phyloP scores from a whole-genome alignment of 176 grass and related monocot genomes.

The Triticum dicoccoides region DNA sequence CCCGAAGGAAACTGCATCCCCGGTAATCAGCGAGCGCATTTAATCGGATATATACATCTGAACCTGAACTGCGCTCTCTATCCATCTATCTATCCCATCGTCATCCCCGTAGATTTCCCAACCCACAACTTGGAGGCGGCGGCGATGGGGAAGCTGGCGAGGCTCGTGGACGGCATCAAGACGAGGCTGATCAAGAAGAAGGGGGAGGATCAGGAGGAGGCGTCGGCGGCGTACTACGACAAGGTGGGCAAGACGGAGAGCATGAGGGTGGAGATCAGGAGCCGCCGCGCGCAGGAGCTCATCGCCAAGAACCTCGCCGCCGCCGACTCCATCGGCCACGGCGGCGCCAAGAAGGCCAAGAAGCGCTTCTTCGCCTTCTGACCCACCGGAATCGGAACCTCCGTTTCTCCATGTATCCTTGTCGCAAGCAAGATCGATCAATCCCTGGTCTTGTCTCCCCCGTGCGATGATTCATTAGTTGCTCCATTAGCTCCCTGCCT shows the following conservation, averaged over 20 bases:
- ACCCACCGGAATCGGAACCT: not conserved
- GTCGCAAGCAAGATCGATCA: not conserved
- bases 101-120: not conserved
- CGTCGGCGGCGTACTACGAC: constrained; percentile 33
- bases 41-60: not conserved
- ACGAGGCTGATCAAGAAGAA: constrained; percentile 52
- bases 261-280: constrained; percentile 87
- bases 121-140: not conserved
- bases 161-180: constrained; percentile 68
- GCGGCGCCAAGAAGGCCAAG: constrained; percentile 17
- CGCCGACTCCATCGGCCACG: constrained; percentile 37
- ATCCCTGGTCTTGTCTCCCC: not conserved
- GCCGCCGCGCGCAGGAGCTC: constrained; percentile 60
- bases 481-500: not conserved
- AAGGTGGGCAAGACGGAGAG: constrained; percentile 84
- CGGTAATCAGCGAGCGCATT: constrained; percentile 12
- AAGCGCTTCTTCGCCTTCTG: constrained; percentile 49
- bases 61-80: not conserved
- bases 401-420: not conserved
- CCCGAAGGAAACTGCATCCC: constrained; percentile 1
- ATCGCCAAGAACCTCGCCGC: constrained; percentile 80
- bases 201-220: not conserved
- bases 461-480: not conserved
- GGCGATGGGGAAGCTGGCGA: constrained; percentile 58
- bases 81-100: too few relatives aligned